Base-by-base conservation (phyloP, 2,329 filamentous ascomycete species). In the Trichophyton benhamiae region DNA sequence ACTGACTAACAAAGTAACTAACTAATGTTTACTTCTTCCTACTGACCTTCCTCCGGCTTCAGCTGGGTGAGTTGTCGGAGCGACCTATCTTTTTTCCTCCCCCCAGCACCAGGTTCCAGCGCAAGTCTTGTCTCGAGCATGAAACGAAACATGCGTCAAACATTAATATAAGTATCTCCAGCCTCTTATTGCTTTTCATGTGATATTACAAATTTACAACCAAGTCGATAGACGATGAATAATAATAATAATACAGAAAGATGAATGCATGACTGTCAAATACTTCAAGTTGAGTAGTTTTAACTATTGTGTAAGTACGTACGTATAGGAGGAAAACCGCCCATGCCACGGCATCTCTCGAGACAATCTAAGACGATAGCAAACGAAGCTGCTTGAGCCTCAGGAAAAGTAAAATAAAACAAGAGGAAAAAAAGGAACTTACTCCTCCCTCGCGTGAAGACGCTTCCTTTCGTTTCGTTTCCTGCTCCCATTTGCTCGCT, bases 161-260 rank as follows among this genome's bases (percentile, higher is more conserved):
- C 46, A 49, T 49, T 60, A 33, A 59, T 60, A 62, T 55, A 62
- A 8, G 48, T 44, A 57, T 44, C 55, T 25, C 30, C 8, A 33
- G 8, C 9, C 33, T 11, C 33, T 36, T 36, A 36, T 36, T 59
- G 3, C 20, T 33, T 44, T 49, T 33, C 33, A 36, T 59, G 61
- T 57, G 22, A 49, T 22, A 49, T 15, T 49, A 49, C 46, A 27
- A 49, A 20, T 48, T 27, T 25, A 20, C 25, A 25, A 22, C 3
- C 20, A 42, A 5, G 41, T 44, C 4, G 4, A 1, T 6, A 27
- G 25, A 20, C 20, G 20, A 20, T 20, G 25, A 27, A 27, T 27
- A 27, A 27, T 36, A 20, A 20, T 20, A 20, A 20, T 20, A 20
- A 20, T 20, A 20, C 20, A 20, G 20, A 20, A 20, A 20, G 20